Conservation (phyloP, 805 yeast genomes). For the Candida ficus region DNA sequence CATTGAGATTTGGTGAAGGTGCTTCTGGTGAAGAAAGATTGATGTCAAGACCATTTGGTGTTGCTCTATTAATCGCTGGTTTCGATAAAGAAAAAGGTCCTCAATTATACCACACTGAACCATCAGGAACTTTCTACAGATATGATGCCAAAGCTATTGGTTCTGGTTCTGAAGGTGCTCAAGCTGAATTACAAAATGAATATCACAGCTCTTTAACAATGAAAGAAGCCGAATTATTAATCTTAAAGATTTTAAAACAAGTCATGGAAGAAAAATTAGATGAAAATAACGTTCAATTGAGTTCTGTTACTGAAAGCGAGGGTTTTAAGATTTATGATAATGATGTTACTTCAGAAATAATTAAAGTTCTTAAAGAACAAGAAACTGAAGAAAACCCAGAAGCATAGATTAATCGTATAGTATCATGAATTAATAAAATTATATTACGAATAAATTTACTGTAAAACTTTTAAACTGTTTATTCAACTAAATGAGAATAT, state of each 20-base stretch:
- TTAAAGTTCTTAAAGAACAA: conserved; percentile 69
- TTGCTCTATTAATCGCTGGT: conserved; percentile 93
- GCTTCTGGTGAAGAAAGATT: conserved; percentile 89
- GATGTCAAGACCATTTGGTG: conserved; percentile 98
- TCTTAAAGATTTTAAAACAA: conserved; percentile 86
- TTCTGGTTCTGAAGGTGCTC: conserved; percentile 98
- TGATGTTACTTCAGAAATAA: conserved; percentile 76
- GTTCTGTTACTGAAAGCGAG: conserved; percentile 79
- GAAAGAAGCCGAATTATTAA: conserved; percentile 86
- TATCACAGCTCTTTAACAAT: conserved; percentile 89
- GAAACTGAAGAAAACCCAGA: conserved; percentile 42
- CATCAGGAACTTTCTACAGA: conserved; percentile 95
- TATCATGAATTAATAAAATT: neutral
- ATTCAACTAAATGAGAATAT: conserved; percentile 75
- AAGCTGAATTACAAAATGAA: conserved; percentile 93
- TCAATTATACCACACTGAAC: conserved; percentile 97
- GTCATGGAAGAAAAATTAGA: conserved; percentile 99
- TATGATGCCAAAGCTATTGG: conserved; percentile 99
- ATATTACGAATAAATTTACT: neutral
- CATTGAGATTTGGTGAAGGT: conserved; percentile 95
- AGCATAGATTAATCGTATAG: neutral
- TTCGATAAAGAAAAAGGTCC: conserved; percentile 90
- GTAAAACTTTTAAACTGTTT: too few species aligned
- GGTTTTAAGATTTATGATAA: conserved; percentile 87
- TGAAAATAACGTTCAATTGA: conserved; percentile 90